These are phyloP conservation scores for Ustilago bromivora DNA, from an alignment of 1,284 basidiomycete genomes.

Conservation along the genomic window DNA sequence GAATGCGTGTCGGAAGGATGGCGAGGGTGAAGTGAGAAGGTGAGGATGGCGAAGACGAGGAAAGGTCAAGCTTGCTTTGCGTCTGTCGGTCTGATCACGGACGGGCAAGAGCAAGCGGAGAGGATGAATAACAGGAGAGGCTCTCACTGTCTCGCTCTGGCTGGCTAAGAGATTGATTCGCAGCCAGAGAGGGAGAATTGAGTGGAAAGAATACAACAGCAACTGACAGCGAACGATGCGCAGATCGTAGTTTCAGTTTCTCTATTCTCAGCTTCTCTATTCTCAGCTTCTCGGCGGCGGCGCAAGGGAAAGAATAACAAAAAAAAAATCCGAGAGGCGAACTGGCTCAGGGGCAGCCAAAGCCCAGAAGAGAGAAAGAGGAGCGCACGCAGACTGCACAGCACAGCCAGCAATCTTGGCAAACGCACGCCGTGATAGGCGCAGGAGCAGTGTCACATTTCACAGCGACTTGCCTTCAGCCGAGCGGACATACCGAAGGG, in stretches of 20 bases:
- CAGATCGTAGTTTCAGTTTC: conserved; percentile 22
- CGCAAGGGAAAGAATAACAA: background rate
- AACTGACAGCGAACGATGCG: conserved; percentile 26
- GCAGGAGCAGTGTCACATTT: conserved; percentile 2
- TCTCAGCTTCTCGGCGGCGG: background rate
- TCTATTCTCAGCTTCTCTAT: background rate
- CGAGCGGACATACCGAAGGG: conserved; percentile 2
- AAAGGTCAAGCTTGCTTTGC: conserved; percentile 9
- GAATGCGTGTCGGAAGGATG: conserved; percentile 5
- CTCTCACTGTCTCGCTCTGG: background rate
- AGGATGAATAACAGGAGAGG: conserved; percentile 13
- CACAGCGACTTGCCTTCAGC: conserved; percentile 1
- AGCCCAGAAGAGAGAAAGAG: background rate
- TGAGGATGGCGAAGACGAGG: conserved; percentile 25
- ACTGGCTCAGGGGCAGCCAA: conserved; percentile 10
- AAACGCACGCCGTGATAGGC: conserved; percentile 14
- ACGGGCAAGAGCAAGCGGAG: conserved; percentile 16
- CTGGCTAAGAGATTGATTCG: background rate
- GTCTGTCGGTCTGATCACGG: conserved; percentile 10
- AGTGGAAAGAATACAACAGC: background rate
- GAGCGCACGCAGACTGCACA: background rate
- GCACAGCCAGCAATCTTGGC: conserved; percentile 13
- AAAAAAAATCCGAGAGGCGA: background rate
- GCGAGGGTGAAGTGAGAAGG: conserved; percentile 8
- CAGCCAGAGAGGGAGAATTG: background rate